Evolutionary conservation across 2,329 filamentous ascomycete species (phyloP), one percentile per base, ranked within the genome.

Genomic region (Iodosphaeria phyllophila): DNA sequence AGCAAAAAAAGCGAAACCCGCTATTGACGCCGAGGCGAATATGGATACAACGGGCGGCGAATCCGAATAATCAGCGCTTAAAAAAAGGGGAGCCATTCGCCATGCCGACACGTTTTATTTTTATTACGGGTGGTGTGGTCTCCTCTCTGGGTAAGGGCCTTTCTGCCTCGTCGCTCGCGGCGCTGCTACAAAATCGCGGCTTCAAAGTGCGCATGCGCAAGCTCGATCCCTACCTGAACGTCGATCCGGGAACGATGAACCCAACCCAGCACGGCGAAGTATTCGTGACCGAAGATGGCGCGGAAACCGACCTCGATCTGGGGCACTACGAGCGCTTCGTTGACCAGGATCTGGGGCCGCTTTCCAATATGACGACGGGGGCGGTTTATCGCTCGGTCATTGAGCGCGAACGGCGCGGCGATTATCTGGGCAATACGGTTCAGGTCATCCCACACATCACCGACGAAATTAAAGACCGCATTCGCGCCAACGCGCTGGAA

Each of bases 291-390:
- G 18, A 19, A 19, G 18, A 19, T 19, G 18, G 18, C 8, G n/a
- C 18, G 7, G 18, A 19, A 19, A 19, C 18, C 7, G 18, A 19
- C n/a, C 18, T 19, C 18, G 18, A 16, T 3, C 8, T 13, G 13
- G 15, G 11, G 12, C 8, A 16, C 16, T 13, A 19, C 37, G 13
- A 23, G 30, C 45, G 50, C 18, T 92, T 92, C 46, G 71, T 92
- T 27, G 74, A 74, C 42, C 74, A 86, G 35, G 78, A 74, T 28
- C 62, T 95, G 32, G 80, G 71, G 6, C 63, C 74, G 32, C 83
- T 92, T 39, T 82, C 86, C 58, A 95, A 95, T 52, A 92, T 98
- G 51, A 98, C 89, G 4, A 92, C 86, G 5, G 89, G 89, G 44
- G 93, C 95, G 58, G 82, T 95, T 38, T 95, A 93, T 54, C 64